Conservation (phyloP, 2,329 filamentous ascomycete genomes). For the Colletotrichum cordylinicola region DNA sequence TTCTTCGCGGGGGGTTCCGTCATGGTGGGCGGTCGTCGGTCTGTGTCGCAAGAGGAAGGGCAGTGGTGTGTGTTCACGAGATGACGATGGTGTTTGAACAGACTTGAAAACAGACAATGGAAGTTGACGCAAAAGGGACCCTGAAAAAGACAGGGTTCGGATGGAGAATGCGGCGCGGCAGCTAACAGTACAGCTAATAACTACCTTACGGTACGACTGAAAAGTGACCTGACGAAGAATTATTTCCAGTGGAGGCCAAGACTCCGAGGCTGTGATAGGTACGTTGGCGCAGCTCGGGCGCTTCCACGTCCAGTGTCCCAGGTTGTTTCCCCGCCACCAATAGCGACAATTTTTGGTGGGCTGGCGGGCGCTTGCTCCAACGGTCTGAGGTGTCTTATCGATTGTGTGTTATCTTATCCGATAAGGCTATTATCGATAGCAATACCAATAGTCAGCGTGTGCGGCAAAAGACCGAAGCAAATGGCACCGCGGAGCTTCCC, state of each 20-base stretch:
- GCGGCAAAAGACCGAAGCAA: neutral
- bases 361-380: neutral
- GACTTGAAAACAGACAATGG: neutral
- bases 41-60: neutral
- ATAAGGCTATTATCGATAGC: neutral
- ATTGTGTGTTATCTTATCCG: neutral
- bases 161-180: neutral
- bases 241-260: neutral
- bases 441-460: neutral
- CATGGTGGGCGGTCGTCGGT: conserved; percentile 39
- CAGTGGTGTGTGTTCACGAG: neutral
- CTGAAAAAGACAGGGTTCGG: neutral
- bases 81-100: neutral
- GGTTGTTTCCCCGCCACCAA: neutral
- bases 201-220: neutral
- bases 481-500: conserved; percentile 5
- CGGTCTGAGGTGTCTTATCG: neutral
- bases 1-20: conserved; percentile 61
- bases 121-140: neutral
- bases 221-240: conserved; percentile 19
- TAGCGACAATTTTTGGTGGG: neutral
- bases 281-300: neutral
- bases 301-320: neutral
- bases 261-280: conserved; percentile 14
- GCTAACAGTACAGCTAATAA: neutral